Percentiles rank a stretch among this genome's conserved stretches.
Evolutionary conservation across 805 yeast species (phyloP).

Genomic region (Scheffersomyces ergatensis): DNA sequence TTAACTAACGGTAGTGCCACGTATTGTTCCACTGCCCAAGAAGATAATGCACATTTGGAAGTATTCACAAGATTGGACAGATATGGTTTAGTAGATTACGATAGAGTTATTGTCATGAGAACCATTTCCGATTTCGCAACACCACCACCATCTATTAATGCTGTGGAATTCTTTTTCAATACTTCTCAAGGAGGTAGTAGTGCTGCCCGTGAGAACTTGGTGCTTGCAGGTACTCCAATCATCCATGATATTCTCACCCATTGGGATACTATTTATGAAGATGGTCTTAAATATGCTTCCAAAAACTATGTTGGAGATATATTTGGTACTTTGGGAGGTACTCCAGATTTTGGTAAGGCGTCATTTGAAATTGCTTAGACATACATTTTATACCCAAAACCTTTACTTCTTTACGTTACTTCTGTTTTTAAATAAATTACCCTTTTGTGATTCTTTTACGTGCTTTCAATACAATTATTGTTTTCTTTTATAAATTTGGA

Average conservation of each 20-base stretch:
- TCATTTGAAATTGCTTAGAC: conserved; percentile 9
- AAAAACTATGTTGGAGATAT: conserved; percentile 62
- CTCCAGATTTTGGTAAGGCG: conserved; percentile 35
- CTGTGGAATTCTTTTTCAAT: conserved; percentile 50
- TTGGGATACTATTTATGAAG: conserved; percentile 40
- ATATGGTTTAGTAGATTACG: conserved; percentile 54
- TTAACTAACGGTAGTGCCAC: conserved; percentile 58
- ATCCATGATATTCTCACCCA: conserved; percentile 50
- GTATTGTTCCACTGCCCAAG: conserved; percentile 65
- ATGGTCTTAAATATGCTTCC: conserved; percentile 30
- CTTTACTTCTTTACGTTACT: too few species aligned
- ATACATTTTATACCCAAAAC: too few species aligned
- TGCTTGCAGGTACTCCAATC: conserved; percentile 52
- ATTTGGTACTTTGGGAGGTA: conserved; percentile 51
- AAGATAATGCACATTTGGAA: conserved; percentile 65
- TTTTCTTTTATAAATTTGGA: too few species aligned
- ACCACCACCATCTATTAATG: conserved; percentile 46
- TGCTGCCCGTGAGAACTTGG: conserved; percentile 51
- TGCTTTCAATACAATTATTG: too few species aligned
- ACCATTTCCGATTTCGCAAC: conserved; percentile 58
- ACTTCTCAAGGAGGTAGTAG: conserved; percentile 50
- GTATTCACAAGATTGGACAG: conserved; percentile 53
- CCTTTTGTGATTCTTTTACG: too few species aligned
- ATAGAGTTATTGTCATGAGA: conserved; percentile 59
- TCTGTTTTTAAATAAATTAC: too few species aligned